These are phyloP conservation scores for Lipomyces spencermartinsiae DNA, from an alignment of 805 yeast genomes.

Conservation along the genomic window DNA sequence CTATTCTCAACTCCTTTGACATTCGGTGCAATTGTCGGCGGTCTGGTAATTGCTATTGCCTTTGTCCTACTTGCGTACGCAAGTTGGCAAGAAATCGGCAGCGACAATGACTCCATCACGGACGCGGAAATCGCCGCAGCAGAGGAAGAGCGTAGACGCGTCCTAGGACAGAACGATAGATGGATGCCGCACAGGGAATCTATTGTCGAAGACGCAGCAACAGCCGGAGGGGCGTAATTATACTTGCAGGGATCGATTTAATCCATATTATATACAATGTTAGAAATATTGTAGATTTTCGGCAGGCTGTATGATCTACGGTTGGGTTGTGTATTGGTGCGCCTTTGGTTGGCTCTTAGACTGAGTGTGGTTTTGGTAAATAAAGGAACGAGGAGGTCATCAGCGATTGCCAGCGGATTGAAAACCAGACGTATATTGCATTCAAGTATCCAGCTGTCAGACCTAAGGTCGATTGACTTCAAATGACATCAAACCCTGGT, in stretches of 20 bases:
- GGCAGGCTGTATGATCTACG: neutral
- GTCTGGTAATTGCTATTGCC: conserved; percentile 70
- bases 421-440: too few relatives aligned
- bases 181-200: conserved; percentile 18
- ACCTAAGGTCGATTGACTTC: too few relatives aligned
- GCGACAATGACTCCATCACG: conserved; percentile 18
- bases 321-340: neutral
- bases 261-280: neutral
- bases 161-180: conserved; percentile 12
- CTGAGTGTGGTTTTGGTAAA: neutral
- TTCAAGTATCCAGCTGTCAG: too few relatives aligned
- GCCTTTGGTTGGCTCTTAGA: neutral
- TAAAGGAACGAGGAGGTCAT: neutral
- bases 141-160: neutral
- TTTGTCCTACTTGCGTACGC: conserved; percentile 60
- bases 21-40: conserved; percentile 68
- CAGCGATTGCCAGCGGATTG: too few relatives aligned
- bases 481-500: neutral
- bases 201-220: conserved; percentile 18
- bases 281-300: neutral
- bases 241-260: neutral
- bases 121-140: conserved; percentile 28
- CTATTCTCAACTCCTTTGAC: conserved; percentile 66
- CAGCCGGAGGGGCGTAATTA: neutral
- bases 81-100: conserved; percentile 48